Evolutionary conservation across 495 filamentous ascomycete species (phyloP).

Genomic region (Hyaloscypha variabilis): DNA sequence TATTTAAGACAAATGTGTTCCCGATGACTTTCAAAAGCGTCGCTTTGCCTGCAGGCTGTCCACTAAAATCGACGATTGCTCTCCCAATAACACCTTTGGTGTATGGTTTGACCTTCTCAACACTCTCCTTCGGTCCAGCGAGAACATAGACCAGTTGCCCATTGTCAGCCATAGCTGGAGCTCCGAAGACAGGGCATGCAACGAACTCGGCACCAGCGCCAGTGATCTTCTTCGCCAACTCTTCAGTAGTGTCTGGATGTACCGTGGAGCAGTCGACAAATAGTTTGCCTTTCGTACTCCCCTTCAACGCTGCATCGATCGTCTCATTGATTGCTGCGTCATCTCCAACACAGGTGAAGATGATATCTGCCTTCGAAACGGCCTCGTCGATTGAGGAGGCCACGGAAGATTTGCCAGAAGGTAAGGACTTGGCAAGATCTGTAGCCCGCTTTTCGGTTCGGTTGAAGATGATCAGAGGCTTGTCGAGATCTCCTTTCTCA

Average conservation of each 20-base stretch:
- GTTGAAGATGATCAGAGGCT: slow-evolving; percentile 79
- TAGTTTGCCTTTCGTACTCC: slow-evolving; percentile 65
- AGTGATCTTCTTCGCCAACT: slow-evolving; percentile 54
- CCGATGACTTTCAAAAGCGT: slow-evolving; percentile 78
- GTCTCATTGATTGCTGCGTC: slow-evolving; percentile 68
- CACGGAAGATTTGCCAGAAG: slow-evolving; percentile 59
- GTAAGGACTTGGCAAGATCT: slow-evolving; percentile 56
- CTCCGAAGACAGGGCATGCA: slow-evolving; percentile 81
- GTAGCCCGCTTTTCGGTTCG: slow-evolving; percentile 64
- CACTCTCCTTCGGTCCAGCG: slow-evolving; percentile 62
- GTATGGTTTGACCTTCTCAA: slow-evolving; percentile 71
- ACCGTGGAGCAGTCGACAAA: slow-evolving; percentile 89
- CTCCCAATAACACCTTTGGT: slow-evolving; percentile 77
- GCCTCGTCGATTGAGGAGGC: slow-evolving; percentile 65
- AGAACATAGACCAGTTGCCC: slow-evolving; percentile 78
- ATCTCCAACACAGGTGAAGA: slow-evolving; percentile 84
- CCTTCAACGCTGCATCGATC: slow-evolving; percentile 54
- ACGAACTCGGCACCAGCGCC: slow-evolving; percentile 71
- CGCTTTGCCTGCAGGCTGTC: slow-evolving; percentile 59
- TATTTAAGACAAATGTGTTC: slow-evolving; percentile 85
- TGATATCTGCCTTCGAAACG: slow-evolving; percentile 69
- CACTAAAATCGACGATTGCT: slow-evolving; percentile 70
- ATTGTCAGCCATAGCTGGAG: slow-evolving; percentile 74
- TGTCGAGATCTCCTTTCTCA: slow-evolving; percentile 69
- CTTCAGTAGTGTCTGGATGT: slow-evolving; percentile 78